These are phyloP conservation scores for Boletellus sp. DNA, from an alignment of 768 basidiomycete species.

Conservation along the genomic window DNA sequence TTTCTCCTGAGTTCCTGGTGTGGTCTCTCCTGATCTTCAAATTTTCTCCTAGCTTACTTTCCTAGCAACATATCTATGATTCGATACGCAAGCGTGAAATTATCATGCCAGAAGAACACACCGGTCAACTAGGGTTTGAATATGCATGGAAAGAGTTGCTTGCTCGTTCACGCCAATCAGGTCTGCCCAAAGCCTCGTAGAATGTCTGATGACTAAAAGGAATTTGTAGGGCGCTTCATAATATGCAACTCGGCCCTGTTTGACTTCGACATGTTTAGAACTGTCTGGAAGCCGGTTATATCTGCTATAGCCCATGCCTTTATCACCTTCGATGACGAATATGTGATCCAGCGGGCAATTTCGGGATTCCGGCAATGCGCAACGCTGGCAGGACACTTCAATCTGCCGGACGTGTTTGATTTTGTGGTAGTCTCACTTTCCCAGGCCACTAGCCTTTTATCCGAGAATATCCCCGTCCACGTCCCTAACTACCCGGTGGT, in stretches of 20 bases:
- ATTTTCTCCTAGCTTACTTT: conserved; percentile 9
- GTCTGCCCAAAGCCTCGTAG: conserved; percentile 37
- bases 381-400: conserved; percentile 84
- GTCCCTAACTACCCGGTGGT: conserved; percentile 86
- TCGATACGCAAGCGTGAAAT: conserved; percentile 94
- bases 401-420: conserved; percentile 93
- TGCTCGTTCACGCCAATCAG: conserved; percentile 73
- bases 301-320: conserved; percentile 96
- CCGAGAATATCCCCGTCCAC: conserved; percentile 63
- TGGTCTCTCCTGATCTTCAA: conserved; percentile 14
- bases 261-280: conserved; percentile 90
- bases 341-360: conserved; percentile 91
- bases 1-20: conserved; percentile 83
- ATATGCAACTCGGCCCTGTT: conserved; percentile 77
- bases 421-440: conserved; percentile 92
- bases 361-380: conserved; percentile 97
- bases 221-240: conserved; percentile 52
- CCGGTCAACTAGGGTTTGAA: conserved; percentile 94
- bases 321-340: conserved; percentile 94
- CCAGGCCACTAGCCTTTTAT: conserved; percentile 83
- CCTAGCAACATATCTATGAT: conserved; percentile 85
- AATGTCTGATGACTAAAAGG: conserved; percentile 24
- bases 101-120: conserved; percentile 96
- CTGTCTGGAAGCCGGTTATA: conserved; percentile 90
- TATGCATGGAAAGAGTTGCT: conserved; percentile 98